phyloP scores from a whole-genome alignment of 2,329 filamentous ascomycete species.

The Stachybotrys chartarum region DNA sequence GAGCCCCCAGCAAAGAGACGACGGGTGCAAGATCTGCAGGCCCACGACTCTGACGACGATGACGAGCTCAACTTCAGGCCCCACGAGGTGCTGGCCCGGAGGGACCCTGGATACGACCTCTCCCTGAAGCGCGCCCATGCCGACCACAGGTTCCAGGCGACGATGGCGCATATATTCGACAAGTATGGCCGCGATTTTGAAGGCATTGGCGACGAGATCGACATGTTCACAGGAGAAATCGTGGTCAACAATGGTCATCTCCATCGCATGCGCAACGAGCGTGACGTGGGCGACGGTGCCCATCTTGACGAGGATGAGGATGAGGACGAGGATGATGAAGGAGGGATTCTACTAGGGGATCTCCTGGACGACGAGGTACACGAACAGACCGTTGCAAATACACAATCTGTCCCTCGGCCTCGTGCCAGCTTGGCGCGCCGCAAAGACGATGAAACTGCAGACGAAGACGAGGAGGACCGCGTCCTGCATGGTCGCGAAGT shows the following conservation, averaged over 20 bases:
- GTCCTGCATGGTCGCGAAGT: slow-evolving; percentile 5
- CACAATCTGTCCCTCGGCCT: too few relatives aligned
- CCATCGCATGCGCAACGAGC: slow-evolving; percentile 50
- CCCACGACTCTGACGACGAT: slow-evolving; percentile 30
- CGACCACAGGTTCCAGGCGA: slow-evolving; percentile 67
- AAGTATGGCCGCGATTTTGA: slow-evolving; percentile 83
- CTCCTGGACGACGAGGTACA: slow-evolving; percentile 1
- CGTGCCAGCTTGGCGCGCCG: too few relatives aligned
- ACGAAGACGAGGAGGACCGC: slow-evolving; percentile 7
- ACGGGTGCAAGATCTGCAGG: slow-evolving; percentile 25
- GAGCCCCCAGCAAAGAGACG: slow-evolving; percentile 54
- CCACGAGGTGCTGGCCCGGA: slow-evolving; percentile 37
- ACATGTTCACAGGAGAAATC: slow-evolving; percentile 72
- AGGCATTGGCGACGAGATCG: slow-evolving; percentile 81
- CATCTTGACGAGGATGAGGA: slow-evolving; percentile 27
- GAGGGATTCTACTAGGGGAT: slow-evolving; percentile 3
- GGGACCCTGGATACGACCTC: slow-evolving; percentile 50
- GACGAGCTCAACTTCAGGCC: slow-evolving; percentile 42
- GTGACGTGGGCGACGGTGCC: slow-evolving; percentile 28
- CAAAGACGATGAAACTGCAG: neutral
- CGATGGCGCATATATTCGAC: slow-evolving; percentile 80
- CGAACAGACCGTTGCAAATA: slow-evolving; percentile 1
- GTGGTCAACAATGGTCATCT: slow-evolving; percentile 91
- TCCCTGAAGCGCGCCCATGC: slow-evolving; percentile 58
- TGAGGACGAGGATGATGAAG: slow-evolving; percentile 5